A percentile compares a stretch with the other conserved stretches of the same genome.
Evolutionary conservation across 495 filamentous ascomycete species (phyloP).

Genomic region (Durotheca rogersii): DNA sequence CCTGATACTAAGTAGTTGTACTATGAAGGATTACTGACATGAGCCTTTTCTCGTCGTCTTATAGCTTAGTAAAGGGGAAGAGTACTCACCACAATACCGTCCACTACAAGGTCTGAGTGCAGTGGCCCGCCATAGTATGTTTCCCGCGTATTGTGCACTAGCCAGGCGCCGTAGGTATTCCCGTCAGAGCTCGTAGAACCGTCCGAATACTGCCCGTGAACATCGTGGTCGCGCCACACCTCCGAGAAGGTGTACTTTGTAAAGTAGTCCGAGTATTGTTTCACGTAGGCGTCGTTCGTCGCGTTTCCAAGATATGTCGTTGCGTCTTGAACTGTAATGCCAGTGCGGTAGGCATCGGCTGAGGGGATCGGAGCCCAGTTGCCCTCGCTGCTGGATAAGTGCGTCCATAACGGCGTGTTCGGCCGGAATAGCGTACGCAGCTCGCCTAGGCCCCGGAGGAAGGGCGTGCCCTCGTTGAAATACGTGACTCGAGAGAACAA

Average conservation of each 20-base stretch:
- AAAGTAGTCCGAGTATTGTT: slow-evolving; percentile 56
- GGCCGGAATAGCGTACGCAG: slow-evolving; percentile 57
- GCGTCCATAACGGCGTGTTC: slow-evolving; percentile 56
- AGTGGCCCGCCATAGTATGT: slow-evolving; percentile 60
- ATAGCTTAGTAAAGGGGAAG: slow-evolving; percentile 11
- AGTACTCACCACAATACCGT: slow-evolving; percentile 59
- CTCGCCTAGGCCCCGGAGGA: slow-evolving; percentile 56
- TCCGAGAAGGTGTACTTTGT: slow-evolving; percentile 60
- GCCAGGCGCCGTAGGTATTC: slow-evolving; percentile 55
- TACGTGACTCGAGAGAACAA: slow-evolving; percentile 57
- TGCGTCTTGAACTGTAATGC: slow-evolving; percentile 56
- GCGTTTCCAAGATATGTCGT: slow-evolving; percentile 57
- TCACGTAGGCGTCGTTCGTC: slow-evolving; percentile 50
- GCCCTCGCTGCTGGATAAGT: slow-evolving; percentile 51
- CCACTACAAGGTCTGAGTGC: slow-evolving; percentile 58
- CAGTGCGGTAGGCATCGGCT: slow-evolving; percentile 40
- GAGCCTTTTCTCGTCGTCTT: not conserved
- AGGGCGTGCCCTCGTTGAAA: slow-evolving; percentile 53
- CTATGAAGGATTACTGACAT: slow-evolving; percentile 10
- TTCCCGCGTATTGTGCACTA: slow-evolving; percentile 60
- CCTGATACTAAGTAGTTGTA: slow-evolving; percentile 50
- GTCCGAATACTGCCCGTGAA: slow-evolving; percentile 57
- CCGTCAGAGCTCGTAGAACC: slow-evolving; percentile 50
- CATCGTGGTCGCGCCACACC: slow-evolving; percentile 52
- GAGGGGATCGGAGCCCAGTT: slow-evolving; percentile 56